Percentiles rank a stretch among this genome's conserved stretches.
These are phyloP conservation scores for Gossypium gossypioides DNA, from an alignment of 441 rosid species.

Conservation along the genomic window DNA sequence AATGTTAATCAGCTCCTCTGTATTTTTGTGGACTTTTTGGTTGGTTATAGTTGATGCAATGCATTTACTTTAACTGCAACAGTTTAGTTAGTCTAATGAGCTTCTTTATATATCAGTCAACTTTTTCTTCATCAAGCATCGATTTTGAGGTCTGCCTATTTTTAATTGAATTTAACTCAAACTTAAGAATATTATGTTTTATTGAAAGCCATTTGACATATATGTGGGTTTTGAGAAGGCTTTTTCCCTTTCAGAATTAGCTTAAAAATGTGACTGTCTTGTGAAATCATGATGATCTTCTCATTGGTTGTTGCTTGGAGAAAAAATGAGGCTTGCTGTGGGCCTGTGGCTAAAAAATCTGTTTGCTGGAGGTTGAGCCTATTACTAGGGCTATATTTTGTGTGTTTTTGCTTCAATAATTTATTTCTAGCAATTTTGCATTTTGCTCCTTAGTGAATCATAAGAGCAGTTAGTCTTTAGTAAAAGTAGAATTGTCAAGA, in stretches of 20 bases:
- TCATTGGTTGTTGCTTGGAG: not conserved
- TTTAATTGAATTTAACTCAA: not conserved
- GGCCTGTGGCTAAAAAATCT: not conserved
- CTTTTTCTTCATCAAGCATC: not conserved
- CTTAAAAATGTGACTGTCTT: not conserved
- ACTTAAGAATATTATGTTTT: not conserved
- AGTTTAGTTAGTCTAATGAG: not conserved
- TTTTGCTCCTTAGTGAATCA: not conserved
- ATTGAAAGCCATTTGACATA: not conserved
- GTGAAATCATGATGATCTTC: slow-evolving; percentile 1
- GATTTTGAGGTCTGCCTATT: not conserved
- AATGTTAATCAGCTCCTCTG: not conserved
- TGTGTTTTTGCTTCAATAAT: not conserved
- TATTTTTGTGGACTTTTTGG: not conserved
- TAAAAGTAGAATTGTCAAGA: not conserved
- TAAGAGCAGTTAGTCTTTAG: not conserved
- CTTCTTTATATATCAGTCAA: not conserved
- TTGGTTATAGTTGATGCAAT: not conserved
- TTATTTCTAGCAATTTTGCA: not conserved
- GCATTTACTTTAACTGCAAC: not conserved
- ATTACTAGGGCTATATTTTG: not conserved
- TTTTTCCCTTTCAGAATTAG: not conserved
- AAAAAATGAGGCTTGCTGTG: not conserved
- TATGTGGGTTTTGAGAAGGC: not conserved
- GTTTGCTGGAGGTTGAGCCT: not conserved